A percentile compares a stretch with the other conserved stretches of the same genome.
These are phyloP conservation scores for Leccinellum albellum DNA, from an alignment of 768 basidiomycete species.

Conservation along the genomic window DNA sequence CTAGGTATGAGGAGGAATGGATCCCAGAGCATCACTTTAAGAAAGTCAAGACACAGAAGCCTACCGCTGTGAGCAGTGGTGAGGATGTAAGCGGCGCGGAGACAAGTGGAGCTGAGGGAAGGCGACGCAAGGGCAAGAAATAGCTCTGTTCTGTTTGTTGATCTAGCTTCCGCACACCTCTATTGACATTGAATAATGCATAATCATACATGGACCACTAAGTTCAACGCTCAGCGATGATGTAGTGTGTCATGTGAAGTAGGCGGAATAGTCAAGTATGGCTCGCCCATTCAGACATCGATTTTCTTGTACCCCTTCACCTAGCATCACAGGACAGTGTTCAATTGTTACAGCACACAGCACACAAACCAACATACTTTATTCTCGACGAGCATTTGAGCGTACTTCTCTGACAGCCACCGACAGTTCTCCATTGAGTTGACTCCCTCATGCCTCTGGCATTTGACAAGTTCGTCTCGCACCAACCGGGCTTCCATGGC, in stretches of 20 bases:
- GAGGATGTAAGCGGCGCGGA: conserved; percentile 68
- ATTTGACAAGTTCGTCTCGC: conserved; percentile 83
- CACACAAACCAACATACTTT: conserved; percentile 49
- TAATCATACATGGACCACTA: conserved; percentile 8
- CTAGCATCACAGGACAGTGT: conserved; percentile 38
- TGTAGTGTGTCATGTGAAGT: not conserved
- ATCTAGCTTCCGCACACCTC: not conserved
- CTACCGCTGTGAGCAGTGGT: conserved; percentile 50
- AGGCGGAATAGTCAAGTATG: not conserved
- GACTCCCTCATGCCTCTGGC: conserved; percentile 85
- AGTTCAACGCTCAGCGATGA: not conserved
- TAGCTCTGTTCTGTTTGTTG: conserved; percentile 12
- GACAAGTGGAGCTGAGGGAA: conserved; percentile 55
- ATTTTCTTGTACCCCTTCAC: conserved; percentile 84
- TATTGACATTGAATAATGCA: not conserved
- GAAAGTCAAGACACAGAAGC: conserved; percentile 53
- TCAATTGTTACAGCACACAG: conserved; percentile 1
- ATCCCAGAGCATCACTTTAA: conserved; percentile 87
- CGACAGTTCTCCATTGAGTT: conserved; percentile 89
- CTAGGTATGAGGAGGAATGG: conserved; percentile 85
- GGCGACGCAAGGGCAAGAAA: conserved; percentile 48
- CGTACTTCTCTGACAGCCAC: conserved; percentile 80
- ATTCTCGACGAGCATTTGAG: conserved; percentile 72
- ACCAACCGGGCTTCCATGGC: conserved; percentile 92
- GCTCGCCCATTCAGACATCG: conserved; percentile 38